Percentiles rank a stretch among this genome's conserved stretches.
phyloP scores from a whole-genome alignment of 805 yeast genomes.

The Myxozyma sirexii region DNA sequence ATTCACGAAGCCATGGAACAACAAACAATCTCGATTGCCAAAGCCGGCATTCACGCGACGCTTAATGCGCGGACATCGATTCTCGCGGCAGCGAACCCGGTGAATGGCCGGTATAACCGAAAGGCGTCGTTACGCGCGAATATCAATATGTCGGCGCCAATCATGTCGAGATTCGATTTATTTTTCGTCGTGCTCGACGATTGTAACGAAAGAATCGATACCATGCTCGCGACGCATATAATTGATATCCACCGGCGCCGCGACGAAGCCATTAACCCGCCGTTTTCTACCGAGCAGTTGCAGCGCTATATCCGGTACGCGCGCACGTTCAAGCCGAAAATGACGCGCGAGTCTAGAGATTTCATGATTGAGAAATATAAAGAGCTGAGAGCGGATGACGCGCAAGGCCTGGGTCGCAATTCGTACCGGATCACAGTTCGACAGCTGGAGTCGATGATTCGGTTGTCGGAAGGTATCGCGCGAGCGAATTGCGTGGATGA shows the following conservation, averaged over 20 bases:
- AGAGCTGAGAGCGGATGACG: slow-evolving; percentile 84
- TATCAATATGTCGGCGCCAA: slow-evolving; percentile 94
- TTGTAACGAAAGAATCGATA: slow-evolving; percentile 86
- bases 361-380: slow-evolving; percentile 77
- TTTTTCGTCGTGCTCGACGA: slow-evolving; percentile 95
- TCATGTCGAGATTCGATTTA: slow-evolving; percentile 96
- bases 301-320: slow-evolving; percentile 89
- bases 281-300: slow-evolving; percentile 84
- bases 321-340: slow-evolving; percentile 84
- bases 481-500: slow-evolving; percentile 93
- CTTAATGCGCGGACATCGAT: slow-evolving; percentile 95
- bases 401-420: slow-evolving; percentile 78
- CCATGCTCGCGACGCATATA: slow-evolving; percentile 87
- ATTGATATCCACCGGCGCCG: slow-evolving; percentile 88
- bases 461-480: slow-evolving; percentile 90
- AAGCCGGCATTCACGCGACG: slow-evolving; percentile 98
- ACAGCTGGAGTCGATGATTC: slow-evolving; percentile 82
- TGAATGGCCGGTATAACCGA: slow-evolving; percentile 94
- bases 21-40: slow-evolving; percentile 96
- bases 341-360: slow-evolving; percentile 80
- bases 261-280: slow-evolving; percentile 88
- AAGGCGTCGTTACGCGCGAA: slow-evolving; percentile 82
- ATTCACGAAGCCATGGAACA: slow-evolving; percentile 99
- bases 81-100: slow-evolving; percentile 97
- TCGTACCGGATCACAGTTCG: slow-evolving; percentile 95